Evolutionary conservation across 1,284 basidiomycete species (phyloP).

Genomic region (Ganoderma resinaceum): DNA sequence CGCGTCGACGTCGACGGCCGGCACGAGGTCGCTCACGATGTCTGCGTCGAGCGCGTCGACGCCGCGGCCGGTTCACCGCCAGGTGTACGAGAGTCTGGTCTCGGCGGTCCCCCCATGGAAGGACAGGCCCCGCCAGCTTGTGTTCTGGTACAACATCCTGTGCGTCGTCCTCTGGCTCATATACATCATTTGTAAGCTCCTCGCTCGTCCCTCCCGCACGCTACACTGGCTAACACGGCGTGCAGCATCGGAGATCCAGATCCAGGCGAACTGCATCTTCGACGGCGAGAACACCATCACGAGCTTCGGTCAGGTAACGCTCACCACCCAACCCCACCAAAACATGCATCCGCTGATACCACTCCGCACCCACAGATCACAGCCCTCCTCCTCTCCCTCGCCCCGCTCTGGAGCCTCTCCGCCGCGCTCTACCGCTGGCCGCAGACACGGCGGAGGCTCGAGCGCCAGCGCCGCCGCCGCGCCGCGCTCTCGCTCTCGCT

Average conservation of each 20-base stretch:
- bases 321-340: not conserved
- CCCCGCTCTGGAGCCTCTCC: conserved; percentile 38
- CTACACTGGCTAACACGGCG: not conserved
- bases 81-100: conserved; percentile 16
- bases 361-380: conserved; percentile 30
- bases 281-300: conserved; percentile 37
- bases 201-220: not conserved
- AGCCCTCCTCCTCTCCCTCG: conserved; percentile 35
- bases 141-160: conserved; percentile 32
- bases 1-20: conserved; percentile 18
- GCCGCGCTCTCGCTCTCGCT: not conserved
- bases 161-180: conserved; percentile 33
- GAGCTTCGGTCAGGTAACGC: conserved; percentile 38
- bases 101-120: conserved; percentile 24
- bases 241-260: conserved; percentile 38
- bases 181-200: conserved; percentile 34
- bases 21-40: not conserved
- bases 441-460: conserved; percentile 25
- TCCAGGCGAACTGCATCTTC: conserved; percentile 34
- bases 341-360: not conserved
- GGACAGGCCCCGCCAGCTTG: conserved; percentile 22
- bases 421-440: conserved; percentile 39
- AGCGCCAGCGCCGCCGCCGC: conserved; percentile 16
- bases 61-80: conserved; percentile 15
- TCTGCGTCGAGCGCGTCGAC: conserved; percentile 8